Base-by-base conservation (phyloP, 2,329 filamentous ascomycete species). In the Metarhizium album region DNA sequence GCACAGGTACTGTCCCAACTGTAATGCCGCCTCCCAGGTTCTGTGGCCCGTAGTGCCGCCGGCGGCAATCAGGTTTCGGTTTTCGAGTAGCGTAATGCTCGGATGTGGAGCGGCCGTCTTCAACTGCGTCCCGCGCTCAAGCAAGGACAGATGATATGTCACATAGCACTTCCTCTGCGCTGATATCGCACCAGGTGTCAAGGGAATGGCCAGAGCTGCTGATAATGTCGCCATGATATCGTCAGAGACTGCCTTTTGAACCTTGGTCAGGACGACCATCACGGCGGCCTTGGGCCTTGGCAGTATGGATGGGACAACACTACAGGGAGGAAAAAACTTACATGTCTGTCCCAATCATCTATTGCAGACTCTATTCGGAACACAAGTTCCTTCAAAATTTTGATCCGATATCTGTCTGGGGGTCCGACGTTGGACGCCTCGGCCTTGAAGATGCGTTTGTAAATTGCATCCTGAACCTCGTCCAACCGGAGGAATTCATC, bases 271-370 rank as follows among this genome's bases (percentile, higher is more conserved):
- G 53, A 48, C 40, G 53, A 45, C 46, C 52, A 45, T 20, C 13
- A 35, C 38, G 38, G 5, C 29, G 31, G 33, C 20, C 29, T 42
- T 14, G 22, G n/a, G 22, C n/a, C 37, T 22, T 42, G 46, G 7
- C 24, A 18, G 29, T 23, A 33, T 18, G 22, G 38, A 48, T 40
- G n/a, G n/a, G n/a, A n/a, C 45, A 27, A 22, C 48, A 33, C 33
- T 35, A 47, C 35, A n/a, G n/a, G n/a, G 16, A 33, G 16, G n/a
- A 35, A 37, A 45, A 46, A 35, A 73, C 86, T 73, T 84, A 95
- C 90, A 84, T 95, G 82, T 74, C 87, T 76, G 59, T 95, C 87
- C 67, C 89, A 90, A 65, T 95, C 82, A 52, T 80, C 74, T 46
- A 95, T 88, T 33, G 84, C 79, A 29, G 74, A 70, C 65, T 95